phyloP scores from a whole-genome alignment of 2,329 filamentous ascomycete genomes.

The Fusarium pseudoanthophilum region DNA sequence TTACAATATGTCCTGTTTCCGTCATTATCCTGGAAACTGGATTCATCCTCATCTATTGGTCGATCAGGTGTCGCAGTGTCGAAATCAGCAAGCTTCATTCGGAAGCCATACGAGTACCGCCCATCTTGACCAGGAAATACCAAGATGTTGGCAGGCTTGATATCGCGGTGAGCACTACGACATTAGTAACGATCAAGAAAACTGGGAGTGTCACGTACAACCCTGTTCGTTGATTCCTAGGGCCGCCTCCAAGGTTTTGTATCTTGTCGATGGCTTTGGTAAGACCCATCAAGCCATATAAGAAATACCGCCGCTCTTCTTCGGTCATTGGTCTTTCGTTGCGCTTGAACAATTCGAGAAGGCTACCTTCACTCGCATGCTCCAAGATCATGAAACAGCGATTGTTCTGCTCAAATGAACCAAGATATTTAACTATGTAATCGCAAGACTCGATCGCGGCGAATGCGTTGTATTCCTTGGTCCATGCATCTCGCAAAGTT shows the following conservation, averaged over 20 bases:
- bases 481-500: slow-evolving; percentile 2
- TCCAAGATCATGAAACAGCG: slow-evolving; percentile 20
- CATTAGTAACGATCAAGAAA: neutral
- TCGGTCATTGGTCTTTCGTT: neutral
- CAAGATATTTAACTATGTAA: slow-evolving; percentile 20
- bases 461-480: slow-evolving; percentile 3
- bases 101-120: neutral
- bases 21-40: slow-evolving; percentile 1
- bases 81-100: slow-evolving; percentile 27
- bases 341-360: slow-evolving; percentile 1
- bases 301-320: slow-evolving; percentile 1
- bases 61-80: neutral
- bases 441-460: slow-evolving; percentile 4
- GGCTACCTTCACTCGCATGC: slow-evolving; percentile 6
- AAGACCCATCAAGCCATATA: slow-evolving; percentile 6
- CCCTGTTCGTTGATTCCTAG: neutral
- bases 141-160: slow-evolving; percentile 27
- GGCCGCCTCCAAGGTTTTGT: slow-evolving; percentile 4
- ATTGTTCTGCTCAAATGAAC: slow-evolving; percentile 20
- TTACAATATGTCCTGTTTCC: slow-evolving; percentile 26
- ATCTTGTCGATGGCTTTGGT: slow-evolving; percentile 1
- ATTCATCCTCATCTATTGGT: neutral
- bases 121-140: neutral
- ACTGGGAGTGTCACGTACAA: neutral
- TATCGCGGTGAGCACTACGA: slow-evolving; percentile 25